Conservation (phyloP, 2,329 filamentous ascomycete genomes). For the Nannizziopsis arthrosporioides region DNA sequence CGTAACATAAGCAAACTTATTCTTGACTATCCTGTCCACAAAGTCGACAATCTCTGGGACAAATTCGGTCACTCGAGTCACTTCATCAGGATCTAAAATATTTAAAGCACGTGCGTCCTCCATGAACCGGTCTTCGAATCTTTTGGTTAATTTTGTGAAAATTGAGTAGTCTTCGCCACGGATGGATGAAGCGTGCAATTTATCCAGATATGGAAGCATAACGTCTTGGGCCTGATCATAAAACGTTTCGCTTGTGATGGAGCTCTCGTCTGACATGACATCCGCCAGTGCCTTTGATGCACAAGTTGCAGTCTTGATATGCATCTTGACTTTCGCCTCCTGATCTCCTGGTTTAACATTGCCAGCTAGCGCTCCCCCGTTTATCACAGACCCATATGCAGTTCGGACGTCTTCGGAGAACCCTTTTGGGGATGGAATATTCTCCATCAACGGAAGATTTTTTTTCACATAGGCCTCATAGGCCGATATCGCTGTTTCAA, state of each 20-base stretch:
- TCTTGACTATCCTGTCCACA: slow-evolving; percentile 68
- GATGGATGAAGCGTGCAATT: slow-evolving; percentile 45
- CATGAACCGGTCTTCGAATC: slow-evolving; percentile 78
- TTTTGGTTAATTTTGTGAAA: slow-evolving; percentile 74
- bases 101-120: slow-evolving; percentile 81
- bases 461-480: slow-evolving; percentile 52
- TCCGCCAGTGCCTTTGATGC: slow-evolving; percentile 39
- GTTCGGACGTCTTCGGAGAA: slow-evolving; percentile 40
- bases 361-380: slow-evolving; percentile 44
- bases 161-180: slow-evolving; percentile 56
- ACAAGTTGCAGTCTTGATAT: slow-evolving; percentile 52
- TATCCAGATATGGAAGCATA: slow-evolving; percentile 70
- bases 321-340: slow-evolving; percentile 84
- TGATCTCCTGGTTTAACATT: slow-evolving; percentile 54
- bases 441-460: slow-evolving; percentile 48
- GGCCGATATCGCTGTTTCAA: slow-evolving; percentile 40
- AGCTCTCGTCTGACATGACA: slow-evolving; percentile 16
- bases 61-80: slow-evolving; percentile 88
- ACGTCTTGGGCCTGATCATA: slow-evolving; percentile 53
- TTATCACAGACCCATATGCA: slow-evolving; percentile 44
- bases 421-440: slow-evolving; percentile 35
- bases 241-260: slow-evolving; percentile 36
- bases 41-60: slow-evolving; percentile 77
- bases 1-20: slow-evolving; percentile 70
- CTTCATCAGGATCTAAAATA: slow-evolving; percentile 64